Conservation (phyloP, 208 protist genomes). For the Leishmania amazonensis region DNA sequence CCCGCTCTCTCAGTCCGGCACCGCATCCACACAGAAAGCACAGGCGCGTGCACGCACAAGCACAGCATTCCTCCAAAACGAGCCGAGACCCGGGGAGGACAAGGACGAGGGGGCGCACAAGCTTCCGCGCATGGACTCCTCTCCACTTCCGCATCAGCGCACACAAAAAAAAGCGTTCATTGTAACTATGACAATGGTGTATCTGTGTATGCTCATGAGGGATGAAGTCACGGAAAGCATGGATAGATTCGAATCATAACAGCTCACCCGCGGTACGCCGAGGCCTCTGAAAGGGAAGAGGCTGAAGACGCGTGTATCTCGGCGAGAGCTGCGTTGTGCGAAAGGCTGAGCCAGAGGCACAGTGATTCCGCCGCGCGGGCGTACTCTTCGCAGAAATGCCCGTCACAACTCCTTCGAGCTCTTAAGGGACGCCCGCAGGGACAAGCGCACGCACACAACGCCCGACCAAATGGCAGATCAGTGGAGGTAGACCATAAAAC, state of each 20-base stretch:
- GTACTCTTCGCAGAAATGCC: neutral
- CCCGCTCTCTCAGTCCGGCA: neutral
- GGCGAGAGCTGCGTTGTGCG: neutral
- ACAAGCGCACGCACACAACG: neutral
- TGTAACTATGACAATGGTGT: slow-evolving; percentile 35
- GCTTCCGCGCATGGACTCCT: neutral
- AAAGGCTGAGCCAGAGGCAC: neutral
- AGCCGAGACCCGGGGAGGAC: neutral
- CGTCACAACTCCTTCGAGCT: neutral
- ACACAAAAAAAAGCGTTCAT: neutral
- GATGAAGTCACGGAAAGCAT: slow-evolving; percentile 32
- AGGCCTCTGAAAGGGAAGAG: neutral
- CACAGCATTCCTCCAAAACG: neutral
- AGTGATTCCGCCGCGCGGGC: neutral
- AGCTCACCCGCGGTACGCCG: neutral
- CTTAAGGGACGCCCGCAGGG: neutral
- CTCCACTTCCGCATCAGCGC: neutral
- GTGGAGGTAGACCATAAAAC: slow-evolving; percentile 13
- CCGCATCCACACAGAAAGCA: neutral
- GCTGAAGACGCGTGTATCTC: neutral
- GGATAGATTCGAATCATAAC: slow-evolving; percentile 31
- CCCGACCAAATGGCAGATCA: neutral
- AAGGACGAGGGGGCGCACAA: neutral
- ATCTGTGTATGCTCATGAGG: slow-evolving; percentile 30
- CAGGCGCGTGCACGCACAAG: neutral